Percentiles rank a stretch among this genome's conserved stretches.
phyloP scores from a whole-genome alignment of 768 basidiomycete species.

The Naganishia randhawae region DNA sequence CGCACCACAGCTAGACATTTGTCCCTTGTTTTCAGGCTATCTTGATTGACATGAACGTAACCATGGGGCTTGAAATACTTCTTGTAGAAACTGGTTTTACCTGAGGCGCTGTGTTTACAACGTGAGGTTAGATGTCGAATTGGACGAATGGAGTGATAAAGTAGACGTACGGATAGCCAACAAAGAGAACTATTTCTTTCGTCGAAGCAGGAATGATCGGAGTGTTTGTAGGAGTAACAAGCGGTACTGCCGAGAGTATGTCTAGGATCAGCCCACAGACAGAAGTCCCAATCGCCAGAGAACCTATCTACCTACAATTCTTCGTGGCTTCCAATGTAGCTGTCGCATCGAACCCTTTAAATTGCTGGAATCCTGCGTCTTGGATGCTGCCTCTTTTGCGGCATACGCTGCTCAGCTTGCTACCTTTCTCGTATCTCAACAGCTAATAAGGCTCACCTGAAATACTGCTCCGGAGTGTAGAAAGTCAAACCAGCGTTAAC shows the following conservation, averaged over 20 bases:
- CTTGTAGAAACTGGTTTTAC: conserved; percentile 78
- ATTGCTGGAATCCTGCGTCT: conserved; percentile 36
- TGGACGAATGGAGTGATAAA: too few relatives aligned
- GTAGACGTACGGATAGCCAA: conserved; percentile 56
- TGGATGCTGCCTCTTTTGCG: conserved; percentile 3
- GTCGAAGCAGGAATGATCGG: conserved; percentile 48
- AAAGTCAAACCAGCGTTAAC: conserved; percentile 70
- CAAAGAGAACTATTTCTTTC: conserved; percentile 60
- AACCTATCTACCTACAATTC: conserved; percentile 8
- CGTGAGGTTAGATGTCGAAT: background rate
- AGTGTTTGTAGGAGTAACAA: conserved; percentile 54
- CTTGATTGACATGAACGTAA: conserved; percentile 85
- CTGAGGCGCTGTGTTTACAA: conserved; percentile 53
- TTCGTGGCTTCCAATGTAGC: conserved; percentile 2
- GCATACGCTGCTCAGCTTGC: background rate
- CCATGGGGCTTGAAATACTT: conserved; percentile 63
- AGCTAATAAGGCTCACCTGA: conserved; percentile 44
- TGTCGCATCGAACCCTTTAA: conserved; percentile 63
- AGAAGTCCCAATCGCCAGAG: background rate
- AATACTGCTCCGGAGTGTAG: conserved; percentile 69
- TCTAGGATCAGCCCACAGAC: too few relatives aligned
- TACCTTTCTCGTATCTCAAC: background rate
- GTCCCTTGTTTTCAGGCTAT: conserved; percentile 66
- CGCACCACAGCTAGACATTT: conserved; percentile 56
- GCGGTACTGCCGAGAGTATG: conserved; percentile 41